Evolutionary conservation across 108 stramenopile species (phyloP).

Genomic region (Skeletonema menzelii): DNA sequence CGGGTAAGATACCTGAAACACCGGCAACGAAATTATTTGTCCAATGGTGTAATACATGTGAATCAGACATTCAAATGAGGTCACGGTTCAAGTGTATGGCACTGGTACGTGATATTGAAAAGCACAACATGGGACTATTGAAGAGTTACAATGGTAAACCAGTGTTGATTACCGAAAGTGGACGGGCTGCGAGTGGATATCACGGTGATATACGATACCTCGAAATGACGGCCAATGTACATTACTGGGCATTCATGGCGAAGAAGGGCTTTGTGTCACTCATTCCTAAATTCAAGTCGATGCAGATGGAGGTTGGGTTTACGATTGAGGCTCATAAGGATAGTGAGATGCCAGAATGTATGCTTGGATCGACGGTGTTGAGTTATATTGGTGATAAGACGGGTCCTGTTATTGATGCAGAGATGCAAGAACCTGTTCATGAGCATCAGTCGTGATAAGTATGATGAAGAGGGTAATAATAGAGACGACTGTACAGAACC

Average conservation of each 20-base stretch:
- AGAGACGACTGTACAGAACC: neutral
- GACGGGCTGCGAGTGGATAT: constrained; percentile 29
- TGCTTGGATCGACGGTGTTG: constrained; percentile 49
- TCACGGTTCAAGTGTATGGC: constrained; percentile 65
- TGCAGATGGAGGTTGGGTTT: constrained; percentile 70
- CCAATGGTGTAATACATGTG: constrained; percentile 52
- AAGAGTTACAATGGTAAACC: constrained; percentile 68
- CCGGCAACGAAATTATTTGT: constrained; percentile 56
- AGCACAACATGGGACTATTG: constrained; percentile 50
- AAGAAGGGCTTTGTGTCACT: constrained; percentile 66
- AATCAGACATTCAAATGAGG: constrained; percentile 40
- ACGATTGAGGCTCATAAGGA: constrained; percentile 63
- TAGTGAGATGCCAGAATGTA: constrained; percentile 65
- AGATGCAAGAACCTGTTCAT: constrained; percentile 49
- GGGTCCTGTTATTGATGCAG: constrained; percentile 33
- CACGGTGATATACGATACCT: constrained; percentile 49
- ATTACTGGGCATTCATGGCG: constrained; percentile 61
- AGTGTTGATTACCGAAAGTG: constrained; percentile 69
- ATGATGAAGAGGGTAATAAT: neutral
- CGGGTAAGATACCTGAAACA: constrained; percentile 32
- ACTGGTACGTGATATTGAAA: constrained; percentile 47
- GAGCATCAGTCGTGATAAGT: constrained; percentile 43
- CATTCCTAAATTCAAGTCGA: constrained; percentile 53
- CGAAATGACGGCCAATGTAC: constrained; percentile 58
- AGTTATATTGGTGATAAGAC: constrained; percentile 44